Conservation (phyloP, 192 early-diverging fungal species). For the Nowakowskiella sp. region DNA sequence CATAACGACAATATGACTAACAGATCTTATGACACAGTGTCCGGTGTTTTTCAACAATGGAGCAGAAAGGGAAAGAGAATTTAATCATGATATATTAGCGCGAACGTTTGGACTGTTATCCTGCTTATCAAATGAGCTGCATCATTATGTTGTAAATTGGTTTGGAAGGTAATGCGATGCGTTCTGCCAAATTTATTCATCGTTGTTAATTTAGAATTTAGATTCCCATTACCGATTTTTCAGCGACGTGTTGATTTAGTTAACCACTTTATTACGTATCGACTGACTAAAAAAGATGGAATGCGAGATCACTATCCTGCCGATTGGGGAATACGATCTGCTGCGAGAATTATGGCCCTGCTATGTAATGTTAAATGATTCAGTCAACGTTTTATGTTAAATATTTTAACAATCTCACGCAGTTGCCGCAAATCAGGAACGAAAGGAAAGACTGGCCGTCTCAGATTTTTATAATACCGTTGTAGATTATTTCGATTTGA, state of each 20-base stretch:
- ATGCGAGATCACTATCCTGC: slow-evolving; percentile 57
- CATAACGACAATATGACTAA: slow-evolving; percentile 1
- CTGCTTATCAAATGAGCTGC: slow-evolving; percentile 74
- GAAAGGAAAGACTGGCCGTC: slow-evolving; percentile 48
- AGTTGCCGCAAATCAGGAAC: slow-evolving; percentile 67
- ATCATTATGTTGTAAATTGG: slow-evolving; percentile 81
- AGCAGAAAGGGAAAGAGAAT: slow-evolving; percentile 65
- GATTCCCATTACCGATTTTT: slow-evolving; percentile 51
- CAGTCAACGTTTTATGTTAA: slow-evolving; percentile 9
- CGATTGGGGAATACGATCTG: slow-evolving; percentile 78
- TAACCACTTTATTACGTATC: slow-evolving; percentile 76
- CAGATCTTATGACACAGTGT: slow-evolving; percentile 42
- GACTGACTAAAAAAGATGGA: slow-evolving; percentile 56
- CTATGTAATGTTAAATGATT: slow-evolving; percentile 45
- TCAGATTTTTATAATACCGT: slow-evolving; percentile 78
- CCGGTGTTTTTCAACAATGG: slow-evolving; percentile 70
- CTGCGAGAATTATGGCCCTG: slow-evolving; percentile 82
- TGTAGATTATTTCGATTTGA: slow-evolving; percentile 42
- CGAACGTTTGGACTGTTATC: slow-evolving; percentile 73
- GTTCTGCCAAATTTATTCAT: slow-evolving; percentile 3
- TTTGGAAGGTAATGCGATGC: slow-evolving; percentile 49
- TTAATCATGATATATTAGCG: slow-evolving; percentile 79
- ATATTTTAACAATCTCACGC: not conserved
- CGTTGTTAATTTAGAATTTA: slow-evolving; percentile 6
- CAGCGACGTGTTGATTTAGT: slow-evolving; percentile 68